phyloP scores from a whole-genome alignment of 371 early-diverging fungal species.

The Syncephalastrum sp. region DNA sequence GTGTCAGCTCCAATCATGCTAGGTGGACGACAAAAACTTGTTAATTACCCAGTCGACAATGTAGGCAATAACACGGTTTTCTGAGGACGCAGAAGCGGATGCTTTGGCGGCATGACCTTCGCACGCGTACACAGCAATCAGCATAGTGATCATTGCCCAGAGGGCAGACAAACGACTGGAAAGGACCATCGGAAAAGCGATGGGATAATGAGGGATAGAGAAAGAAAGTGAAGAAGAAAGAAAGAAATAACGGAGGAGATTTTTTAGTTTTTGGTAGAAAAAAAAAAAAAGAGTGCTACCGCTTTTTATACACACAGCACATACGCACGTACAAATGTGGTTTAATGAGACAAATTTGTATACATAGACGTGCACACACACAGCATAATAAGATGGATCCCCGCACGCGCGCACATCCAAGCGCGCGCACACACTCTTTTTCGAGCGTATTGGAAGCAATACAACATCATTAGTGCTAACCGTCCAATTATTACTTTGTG shows the following conservation, averaged over 20 bases:
- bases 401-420: too few relatives aligned
- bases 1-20: neutral
- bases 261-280: slow-evolving; percentile 4
- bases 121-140: neutral
- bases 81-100: slow-evolving; percentile 4
- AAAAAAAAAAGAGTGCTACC: slow-evolving; percentile 4
- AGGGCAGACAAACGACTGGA: slow-evolving; percentile 11
- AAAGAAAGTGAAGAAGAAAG: slow-evolving; percentile 8
- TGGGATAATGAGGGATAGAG: slow-evolving; percentile 4
- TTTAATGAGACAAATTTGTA: too few relatives aligned
- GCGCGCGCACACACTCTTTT: too few relatives aligned
- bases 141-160: too few relatives aligned
- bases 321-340: neutral
- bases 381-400: too few relatives aligned
- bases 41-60: slow-evolving; percentile 39
- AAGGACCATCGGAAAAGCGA: slow-evolving; percentile 9
- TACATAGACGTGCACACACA: too few relatives aligned
- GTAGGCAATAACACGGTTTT: slow-evolving; percentile 24
- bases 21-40: too few relatives aligned
- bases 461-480: too few relatives aligned
- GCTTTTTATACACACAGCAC: neutral
- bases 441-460: too few relatives aligned
- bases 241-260: neutral
- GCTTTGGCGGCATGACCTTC: neutral
- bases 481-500: too few relatives aligned